Percentiles rank a stretch among this genome's conserved stretches.
These are phyloP conservation scores for Boletus rex-veris DNA, from an alignment of 768 basidiomycete genomes.

Conservation along the genomic window DNA sequence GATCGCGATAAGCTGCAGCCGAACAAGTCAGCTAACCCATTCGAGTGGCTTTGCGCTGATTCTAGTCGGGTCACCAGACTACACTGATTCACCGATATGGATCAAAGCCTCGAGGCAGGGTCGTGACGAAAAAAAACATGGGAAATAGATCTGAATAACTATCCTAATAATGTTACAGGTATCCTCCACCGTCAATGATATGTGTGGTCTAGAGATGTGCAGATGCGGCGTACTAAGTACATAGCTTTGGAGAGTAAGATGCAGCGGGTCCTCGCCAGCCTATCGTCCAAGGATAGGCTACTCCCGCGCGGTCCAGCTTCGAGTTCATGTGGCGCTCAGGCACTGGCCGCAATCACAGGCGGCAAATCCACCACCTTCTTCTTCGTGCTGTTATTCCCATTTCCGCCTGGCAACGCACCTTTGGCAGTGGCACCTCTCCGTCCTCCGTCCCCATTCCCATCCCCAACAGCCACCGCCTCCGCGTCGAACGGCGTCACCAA, in stretches of 20 bases:
- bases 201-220: constrained; percentile 13
- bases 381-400: constrained; percentile 14
- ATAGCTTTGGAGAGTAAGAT: too few species aligned
- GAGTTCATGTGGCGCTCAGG: constrained; percentile 14
- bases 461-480: neutral
- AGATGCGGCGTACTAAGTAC: neutral
- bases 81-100: neutral
- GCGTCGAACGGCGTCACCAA: constrained; percentile 14
- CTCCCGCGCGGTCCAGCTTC: too few species aligned
- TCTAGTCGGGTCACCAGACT: too few species aligned
- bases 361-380: constrained; percentile 31
- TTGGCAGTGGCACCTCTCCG: constrained; percentile 5
- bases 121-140: neutral
- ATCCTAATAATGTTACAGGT: constrained; percentile 35
- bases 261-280: too few species aligned
- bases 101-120: neutral
- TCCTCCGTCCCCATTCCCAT: constrained; percentile 6
- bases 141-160: constrained; percentile 15
- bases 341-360: constrained; percentile 35
- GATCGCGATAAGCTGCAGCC: constrained; percentile 6
- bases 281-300: neutral
- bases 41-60: too few species aligned
- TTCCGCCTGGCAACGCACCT: constrained; percentile 9
- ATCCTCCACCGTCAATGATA: constrained; percentile 21
- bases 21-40: too few species aligned